Evolutionary conservation across 1,139 yeast species (phyloP), one percentile per base, ranked within the genome.

Genomic region (Saccharomyces uvarum): DNA sequence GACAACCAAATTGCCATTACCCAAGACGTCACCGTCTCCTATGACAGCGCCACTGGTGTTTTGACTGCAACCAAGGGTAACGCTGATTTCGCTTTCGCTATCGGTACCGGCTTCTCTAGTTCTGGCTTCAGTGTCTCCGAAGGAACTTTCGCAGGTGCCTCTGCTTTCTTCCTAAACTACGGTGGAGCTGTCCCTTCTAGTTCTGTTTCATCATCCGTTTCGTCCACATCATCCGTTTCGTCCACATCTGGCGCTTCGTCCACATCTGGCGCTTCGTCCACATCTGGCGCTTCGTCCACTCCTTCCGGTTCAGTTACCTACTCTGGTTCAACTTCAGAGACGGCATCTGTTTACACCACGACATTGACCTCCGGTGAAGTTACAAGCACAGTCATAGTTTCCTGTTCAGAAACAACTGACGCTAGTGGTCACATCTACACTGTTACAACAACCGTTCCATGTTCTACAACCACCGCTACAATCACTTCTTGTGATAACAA

Each of bases 371-470:
- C 53, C 38, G 53, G 53, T n/a, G 33, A 38, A 14, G 50, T 47
- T 16, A 47, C 50, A 14, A 31, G 44, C 27, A 51, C 53, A 13
- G 50, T 51, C 9, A 31, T 51, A 8, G 53, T 51, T 26, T 27
- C 50, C 7, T 51, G 53, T 41, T 21, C 46, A 11, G 13, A 46
- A 21, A 46, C 53, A 13, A 51, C 53, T 41, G 47, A 51, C 44
- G 31, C 44, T 11, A 16, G 32, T 29, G 53, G 53, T 28, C 32
- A 51, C 19, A 28, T 47, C 19, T 14, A 19, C n/a, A 51, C 53
- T 7, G 14, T 51, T 9, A 46, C 53, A n/a, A 51, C 53, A 7
- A 51, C 53, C 13, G 44, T 51, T 26, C 53, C 53, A 47, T 51
- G 47, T 47, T 11, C 52, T 2, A 28, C 24, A 2, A 51, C 53